Base-by-base conservation (phyloP, 768 basidiomycete species). In the Lanmaoa rubissima region DNA sequence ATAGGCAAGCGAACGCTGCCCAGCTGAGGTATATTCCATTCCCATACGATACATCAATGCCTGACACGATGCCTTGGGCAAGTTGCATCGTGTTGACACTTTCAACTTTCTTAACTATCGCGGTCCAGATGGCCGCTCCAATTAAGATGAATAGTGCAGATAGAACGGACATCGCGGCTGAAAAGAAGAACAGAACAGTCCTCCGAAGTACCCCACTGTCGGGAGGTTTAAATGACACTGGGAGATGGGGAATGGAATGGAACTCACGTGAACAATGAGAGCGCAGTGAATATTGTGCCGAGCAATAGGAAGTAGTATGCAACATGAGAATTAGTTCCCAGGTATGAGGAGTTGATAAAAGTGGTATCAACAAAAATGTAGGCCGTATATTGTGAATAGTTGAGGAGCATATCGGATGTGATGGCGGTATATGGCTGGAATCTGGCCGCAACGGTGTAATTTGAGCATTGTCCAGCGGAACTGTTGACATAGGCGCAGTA, bases 261-360 rank as follows among this genome's bases (percentile, higher is more conserved):
- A 53, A 77, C 88, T 59, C 58, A 91, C 90, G 81, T 81, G 65
- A 90, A 61, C 46, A 90, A 69, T 3, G 91, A 84, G 21, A 91
- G 61, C 21, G 79, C 82, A 41, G 87, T 78, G 65, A 79, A 82
- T 51, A 92, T 78, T 1, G 88, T 85, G 21, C 88, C 90, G 24
- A 92, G 71, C 32, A 92, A 78, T 24, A 92, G 67, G 70, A 90
- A 81, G 76, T 85, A 92, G 67, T 87, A 92, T 4, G 89, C 90
- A 14, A 80, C 86, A 63, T 79, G 81, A 40, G 89, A 82, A 58
- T 83, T 78, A 49, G 78, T 74, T 9, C 84, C 88, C 19, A 90
- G 74, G 57, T 85, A 87, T 48, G 75, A 70, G 12, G 85, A 84
- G 62, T 88, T 77, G 55, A 73, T 74, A 63, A 90, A 87, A 2